phyloP scores from a whole-genome alignment of 2,329 filamentous ascomycete species.

The Chalara sp. region DNA sequence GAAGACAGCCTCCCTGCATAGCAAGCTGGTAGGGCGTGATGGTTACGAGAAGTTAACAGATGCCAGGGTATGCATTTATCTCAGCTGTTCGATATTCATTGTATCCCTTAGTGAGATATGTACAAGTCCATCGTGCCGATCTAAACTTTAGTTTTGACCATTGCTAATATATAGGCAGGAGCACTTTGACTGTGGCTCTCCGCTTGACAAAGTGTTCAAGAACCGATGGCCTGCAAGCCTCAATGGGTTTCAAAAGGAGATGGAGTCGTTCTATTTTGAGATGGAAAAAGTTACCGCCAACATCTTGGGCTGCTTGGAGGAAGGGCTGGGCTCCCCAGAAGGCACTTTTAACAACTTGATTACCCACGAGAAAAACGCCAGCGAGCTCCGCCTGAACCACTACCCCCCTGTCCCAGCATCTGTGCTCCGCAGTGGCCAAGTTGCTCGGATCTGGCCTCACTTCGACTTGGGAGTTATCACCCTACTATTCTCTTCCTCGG shows the following conservation, averaged over 20 bases:
- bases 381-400: conserved; percentile 32
- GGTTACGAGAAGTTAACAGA: neutral
- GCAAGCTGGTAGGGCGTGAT: neutral
- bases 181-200: conserved; percentile 6
- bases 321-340: neutral
- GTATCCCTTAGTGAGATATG: neutral
- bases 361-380: conserved; percentile 1
- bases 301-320: conserved; percentile 7
- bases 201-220: conserved; percentile 13
- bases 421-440: conserved; percentile 18
- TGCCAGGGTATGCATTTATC: neutral
- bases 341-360: conserved; percentile 3
- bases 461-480: conserved; percentile 38
- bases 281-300: neutral
- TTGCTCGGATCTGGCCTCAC: conserved; percentile 24
- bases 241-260: conserved; percentile 34
- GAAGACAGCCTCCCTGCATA: neutral
- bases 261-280: conserved; percentile 34
- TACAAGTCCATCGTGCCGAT: neutral
- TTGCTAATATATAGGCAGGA: too few species aligned
- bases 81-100: neutral
- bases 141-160: neutral
- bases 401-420: conserved; percentile 29
- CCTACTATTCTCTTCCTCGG: conserved; percentile 37
- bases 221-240: conserved; percentile 40